Evolutionary conservation across 2,329 filamentous ascomycete genomes (phyloP).

Genomic region (Rhinocladiella similis): DNA sequence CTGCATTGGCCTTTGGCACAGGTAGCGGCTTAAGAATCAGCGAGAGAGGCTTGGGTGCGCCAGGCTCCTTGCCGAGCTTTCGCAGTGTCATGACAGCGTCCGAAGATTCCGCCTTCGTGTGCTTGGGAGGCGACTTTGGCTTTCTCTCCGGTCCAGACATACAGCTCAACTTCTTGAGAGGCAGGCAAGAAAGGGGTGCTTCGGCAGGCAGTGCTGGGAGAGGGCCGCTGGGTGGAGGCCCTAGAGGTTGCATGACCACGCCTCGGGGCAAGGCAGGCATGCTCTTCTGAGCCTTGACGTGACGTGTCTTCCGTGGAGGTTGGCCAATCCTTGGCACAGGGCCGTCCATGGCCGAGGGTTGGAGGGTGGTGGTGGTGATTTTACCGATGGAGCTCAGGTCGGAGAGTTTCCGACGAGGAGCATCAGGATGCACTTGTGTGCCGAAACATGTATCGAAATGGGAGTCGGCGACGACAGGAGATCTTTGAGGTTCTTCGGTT

Average conservation of each 20-base stretch:
- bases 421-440: neutral
- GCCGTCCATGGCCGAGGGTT: neutral
- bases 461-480: constrained; percentile 16
- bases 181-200: neutral
- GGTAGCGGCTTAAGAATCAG: neutral
- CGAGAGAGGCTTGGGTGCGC: neutral
- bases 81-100: neutral
- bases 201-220: constrained; percentile 19
- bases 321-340: constrained; percentile 3
- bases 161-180: neutral
- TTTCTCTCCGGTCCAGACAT: neutral
- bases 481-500: constrained; percentile 8
- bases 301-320: constrained; percentile 4
- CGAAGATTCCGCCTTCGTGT: neutral
- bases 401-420: neutral
- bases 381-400: neutral
- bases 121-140: neutral
- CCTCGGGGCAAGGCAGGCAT: constrained; percentile 13
- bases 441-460: constrained; percentile 13
- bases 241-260: constrained; percentile 7
- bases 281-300: constrained; percentile 21
- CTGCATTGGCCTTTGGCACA: neutral
- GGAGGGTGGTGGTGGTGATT: constrained; percentile 12
- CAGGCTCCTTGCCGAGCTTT: neutral
- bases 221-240: constrained; percentile 21